Conservation (phyloP, 2,329 filamentous ascomycete genomes). For the Diplodia sapinea region DNA sequence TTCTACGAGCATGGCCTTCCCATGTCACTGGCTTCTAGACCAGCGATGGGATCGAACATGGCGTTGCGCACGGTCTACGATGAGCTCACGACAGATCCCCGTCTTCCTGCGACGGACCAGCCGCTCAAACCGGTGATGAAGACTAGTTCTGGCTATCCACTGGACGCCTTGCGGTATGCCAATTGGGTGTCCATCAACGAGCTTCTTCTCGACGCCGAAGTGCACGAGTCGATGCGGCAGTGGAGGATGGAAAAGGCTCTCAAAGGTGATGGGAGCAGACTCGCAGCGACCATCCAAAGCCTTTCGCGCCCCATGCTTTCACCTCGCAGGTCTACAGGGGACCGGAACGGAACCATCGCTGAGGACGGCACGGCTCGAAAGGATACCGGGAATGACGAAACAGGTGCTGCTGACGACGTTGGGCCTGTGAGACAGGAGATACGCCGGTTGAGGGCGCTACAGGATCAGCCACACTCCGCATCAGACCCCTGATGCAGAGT, state of each 20-base stretch:
- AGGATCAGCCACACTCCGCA: constrained; percentile 19
- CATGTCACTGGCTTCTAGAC: constrained; percentile 44
- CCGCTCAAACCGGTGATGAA: constrained; percentile 32
- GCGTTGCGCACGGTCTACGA: constrained; percentile 52
- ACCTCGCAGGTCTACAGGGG: constrained; percentile 3
- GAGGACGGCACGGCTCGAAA: constrained; percentile 8
- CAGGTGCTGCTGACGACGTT: neutral
- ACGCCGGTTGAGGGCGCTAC: constrained; percentile 17
- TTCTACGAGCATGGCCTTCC: constrained; percentile 45
- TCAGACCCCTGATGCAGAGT: constrained; percentile 9
- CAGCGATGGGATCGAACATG: constrained; percentile 37
- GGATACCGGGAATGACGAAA: neutral
- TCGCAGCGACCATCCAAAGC: neutral
- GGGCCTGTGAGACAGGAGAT: constrained; percentile 20
- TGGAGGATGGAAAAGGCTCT: neutral
- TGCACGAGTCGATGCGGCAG: neutral
- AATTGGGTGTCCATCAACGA: constrained; percentile 58
- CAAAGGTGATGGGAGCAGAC: neutral
- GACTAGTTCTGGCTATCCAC: constrained; percentile 49
- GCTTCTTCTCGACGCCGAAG: constrained; percentile 50
- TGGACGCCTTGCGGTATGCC: constrained; percentile 55
- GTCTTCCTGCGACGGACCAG: constrained; percentile 33
- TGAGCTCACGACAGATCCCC: constrained; percentile 51
- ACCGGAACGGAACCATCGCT: neutral
- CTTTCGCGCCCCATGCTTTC: neutral